Base-by-base conservation (phyloP, 1,139 yeast genomes). In the Hyphopichia pseudoburtonii region DNA sequence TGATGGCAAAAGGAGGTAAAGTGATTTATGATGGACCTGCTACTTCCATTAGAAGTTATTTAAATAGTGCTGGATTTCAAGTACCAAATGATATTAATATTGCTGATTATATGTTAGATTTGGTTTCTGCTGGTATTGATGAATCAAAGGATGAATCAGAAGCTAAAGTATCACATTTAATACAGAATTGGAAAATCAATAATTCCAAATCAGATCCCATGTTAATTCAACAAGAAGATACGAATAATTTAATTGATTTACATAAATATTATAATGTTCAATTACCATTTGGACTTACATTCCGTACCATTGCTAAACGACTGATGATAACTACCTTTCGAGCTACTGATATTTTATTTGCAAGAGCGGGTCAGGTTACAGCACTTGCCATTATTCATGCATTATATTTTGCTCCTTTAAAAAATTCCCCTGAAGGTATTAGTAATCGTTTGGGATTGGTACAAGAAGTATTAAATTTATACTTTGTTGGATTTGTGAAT, bases 401-500 rank as follows among this genome's bases (percentile, higher is more conserved):
- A 0, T 62, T 88, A 30, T 87, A 72, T 53, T 86, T 81, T 64
- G 73, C 95, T 0, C 92, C 95, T 3, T 59, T 87, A 38, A 75
- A 70, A 41, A 66, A 80, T 43, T 66, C 71, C 31, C 75, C 73
- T 41, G 71, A 76, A 10, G 86, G 94, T 23, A 71, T 86, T 7
- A 54, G 52, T 38, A 79, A 86, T 55, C 66, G 95, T 44, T 62
- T 88, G 15, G 96, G 96, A 3, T 62, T 86, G 35, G 73, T 83
- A 6, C 96, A 87, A 57, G 88, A 86, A 52, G 74, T 82, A 3
- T 68, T 84, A 17, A 80, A 88, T 19, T 58, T 87, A 35, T 87
- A 84, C 52, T 88, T 81, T 56, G 81, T 82, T 35, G 96, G 96
- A 1, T 79, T 87, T 71, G 69, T 87, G 34, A 85, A 84, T 50